phyloP scores from a whole-genome alignment of 2,329 filamentous ascomycete genomes.

The Alternaria arborescens region DNA sequence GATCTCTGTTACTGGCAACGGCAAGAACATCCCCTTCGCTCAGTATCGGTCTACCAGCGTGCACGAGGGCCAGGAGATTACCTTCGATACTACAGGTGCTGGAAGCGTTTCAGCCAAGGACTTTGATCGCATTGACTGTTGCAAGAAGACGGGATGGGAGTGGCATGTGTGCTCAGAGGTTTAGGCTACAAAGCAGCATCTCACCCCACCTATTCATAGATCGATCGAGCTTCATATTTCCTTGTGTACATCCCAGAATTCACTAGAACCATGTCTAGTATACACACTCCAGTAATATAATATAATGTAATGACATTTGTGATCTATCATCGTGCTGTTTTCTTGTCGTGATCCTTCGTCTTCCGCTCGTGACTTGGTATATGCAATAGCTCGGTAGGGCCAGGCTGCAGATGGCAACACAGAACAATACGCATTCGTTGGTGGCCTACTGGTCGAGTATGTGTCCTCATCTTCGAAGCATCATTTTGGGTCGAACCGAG shows the following conservation, averaged over 20 bases:
- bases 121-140: background rate
- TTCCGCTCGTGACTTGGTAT: too few species aligned
- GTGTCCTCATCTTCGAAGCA: too few species aligned
- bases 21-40: background rate
- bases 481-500: too few species aligned
- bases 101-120: background rate
- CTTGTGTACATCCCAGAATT: background rate
- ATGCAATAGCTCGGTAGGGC: too few species aligned
- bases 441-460: too few species aligned
- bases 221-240: background rate
- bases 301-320: background rate
- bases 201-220: background rate
- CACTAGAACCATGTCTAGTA: background rate
- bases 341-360: too few species aligned
- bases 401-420: too few species aligned
- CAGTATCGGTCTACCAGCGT: background rate
- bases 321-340: background rate
- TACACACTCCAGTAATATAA: background rate
- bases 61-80: background rate
- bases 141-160: background rate
- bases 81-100: background rate
- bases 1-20: background rate
- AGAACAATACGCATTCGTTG: too few species aligned
- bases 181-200: background rate
- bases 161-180: conserved; percentile 1